phyloP scores from a whole-genome alignment of 495 filamentous ascomycete genomes.

The Penicillium nucicola region DNA sequence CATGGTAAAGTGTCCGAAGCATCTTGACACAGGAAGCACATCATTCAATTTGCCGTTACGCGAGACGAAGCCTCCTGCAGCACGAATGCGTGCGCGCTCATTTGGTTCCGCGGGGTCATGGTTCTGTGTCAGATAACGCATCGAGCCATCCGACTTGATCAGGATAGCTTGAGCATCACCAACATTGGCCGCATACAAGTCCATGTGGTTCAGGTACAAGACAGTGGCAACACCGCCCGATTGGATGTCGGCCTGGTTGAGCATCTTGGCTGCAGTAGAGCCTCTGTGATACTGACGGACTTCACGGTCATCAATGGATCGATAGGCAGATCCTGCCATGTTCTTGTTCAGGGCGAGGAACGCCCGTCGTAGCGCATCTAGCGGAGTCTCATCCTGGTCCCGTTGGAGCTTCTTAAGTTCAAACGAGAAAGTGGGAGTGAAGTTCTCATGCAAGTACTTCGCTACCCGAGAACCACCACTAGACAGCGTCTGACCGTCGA shows the following conservation, averaged over 20 bases:
- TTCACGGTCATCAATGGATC: constrained; percentile 71
- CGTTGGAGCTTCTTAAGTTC: constrained; percentile 65
- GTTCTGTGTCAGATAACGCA: constrained; percentile 78
- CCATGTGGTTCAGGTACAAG: constrained; percentile 80
- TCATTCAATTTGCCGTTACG: constrained; percentile 93
- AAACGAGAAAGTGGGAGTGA: constrained; percentile 74
- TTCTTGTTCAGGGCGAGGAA: constrained; percentile 93
- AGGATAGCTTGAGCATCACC: constrained; percentile 94
- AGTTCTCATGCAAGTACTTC: constrained; percentile 93
- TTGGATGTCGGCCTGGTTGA: constrained; percentile 82
- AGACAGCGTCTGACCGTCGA: constrained; percentile 84
- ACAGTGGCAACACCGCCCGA: constrained; percentile 92
- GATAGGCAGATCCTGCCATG: constrained; percentile 80
- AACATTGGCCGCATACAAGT: constrained; percentile 91
- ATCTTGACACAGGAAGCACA: constrained; percentile 81
- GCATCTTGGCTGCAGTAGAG: constrained; percentile 62
- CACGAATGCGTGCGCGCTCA: constrained; percentile 86
- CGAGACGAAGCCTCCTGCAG: constrained; percentile 93
- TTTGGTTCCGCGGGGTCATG: constrained; percentile 84
- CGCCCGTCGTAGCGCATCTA: constrained; percentile 78
- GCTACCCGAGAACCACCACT: constrained; percentile 91
- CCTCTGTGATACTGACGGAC: constrained; percentile 62
- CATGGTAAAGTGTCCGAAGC: constrained; percentile 89
- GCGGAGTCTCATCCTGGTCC: constrained; percentile 61
- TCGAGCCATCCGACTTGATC: constrained; percentile 78